Base-by-base conservation (phyloP, 2,329 filamentous ascomycete species). In the Ophiostoma quercus region DNA sequence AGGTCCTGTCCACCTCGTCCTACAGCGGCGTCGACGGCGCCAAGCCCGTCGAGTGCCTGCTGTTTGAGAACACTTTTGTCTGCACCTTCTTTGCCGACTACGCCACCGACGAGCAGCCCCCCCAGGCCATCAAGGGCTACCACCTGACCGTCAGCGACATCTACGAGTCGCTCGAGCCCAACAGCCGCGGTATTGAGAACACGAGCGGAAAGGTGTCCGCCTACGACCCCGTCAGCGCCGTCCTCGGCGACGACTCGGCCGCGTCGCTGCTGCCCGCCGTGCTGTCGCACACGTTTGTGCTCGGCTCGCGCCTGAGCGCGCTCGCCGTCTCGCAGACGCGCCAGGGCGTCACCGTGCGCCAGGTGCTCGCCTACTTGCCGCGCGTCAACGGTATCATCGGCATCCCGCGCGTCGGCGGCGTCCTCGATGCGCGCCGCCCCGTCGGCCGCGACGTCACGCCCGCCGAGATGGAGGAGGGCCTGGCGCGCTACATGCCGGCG, bases 11-110 rank as follows among this genome's bases (percentile, higher is more conserved):
- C 73, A 88, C 91, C 0, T 84, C 87, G 65, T 86, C 83, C 0
- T 89, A 97, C 76, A 79, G 84, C 6, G 90, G 90, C 3, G 88
- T 97, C 43, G 94, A 98, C 76, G 83, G 86, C 0, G 82, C 80
- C 66, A 90, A 93, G 76, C 85, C 89, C 0, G 90, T 97, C 71
- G 84, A 90, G 29, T 92, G 93, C 60, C 86, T 88, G 34, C 84
- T 97, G 68, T 91, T 93, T 0, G 95, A 99, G 82, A 98, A 99
- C 80, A 98, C 94, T 93, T 94, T 96, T 76, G 85, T 89, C 7
- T 98, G 96, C 81, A 90, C 92, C 8, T 91, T 94, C 78, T 90
- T 86, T 75, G 86, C 84, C 47, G 80, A 86, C 74, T 89, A 67
- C 12, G 47, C 43, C 25, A 41, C 68, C 25, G 67, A 43, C 14